Base-by-base conservation (phyloP, 1,284 basidiomycete genomes). In the Salmacisia buchloeana region DNA sequence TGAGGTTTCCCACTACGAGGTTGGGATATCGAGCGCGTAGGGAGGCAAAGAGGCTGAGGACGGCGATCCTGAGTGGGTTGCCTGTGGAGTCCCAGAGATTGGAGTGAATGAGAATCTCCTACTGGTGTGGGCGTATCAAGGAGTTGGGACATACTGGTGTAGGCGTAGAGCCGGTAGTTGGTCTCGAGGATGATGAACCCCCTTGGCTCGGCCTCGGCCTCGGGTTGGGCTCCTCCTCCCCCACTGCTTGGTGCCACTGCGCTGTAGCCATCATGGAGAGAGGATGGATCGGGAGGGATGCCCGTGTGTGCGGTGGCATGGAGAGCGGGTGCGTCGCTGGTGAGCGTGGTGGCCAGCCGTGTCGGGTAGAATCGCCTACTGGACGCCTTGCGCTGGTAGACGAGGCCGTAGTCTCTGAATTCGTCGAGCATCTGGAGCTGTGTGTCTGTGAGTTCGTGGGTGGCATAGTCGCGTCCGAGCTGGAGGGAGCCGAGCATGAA, bases 131-230 rank as follows among this genome's bases (percentile, higher is more conserved):
- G 64, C 23, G n/a, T n/a, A n/a, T n/a, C n/a, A n/a, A n/a, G n/a
- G n/a, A n/a, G n/a, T n/a, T n/a, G n/a, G n/a, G 35, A 74, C 82
- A 69, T 81, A 92, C 91, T 89, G 39, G 96, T 99, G 81, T 99
- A 98, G 0, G 96, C 96, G 81, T 98, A 99, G 63, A 98, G 83
- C 68, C 94, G 89, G 82, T 97, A 98, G 82, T 98, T 98, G 25
- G 96, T 98, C 83, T 99, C 96, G 38, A 99, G 85, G 72, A 98
- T 89, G 71, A 98, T 89, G 82, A 97, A 98, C 84, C 83, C 61
- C 83, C 86, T 57, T 84, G 84, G 66, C 84, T 84, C 65, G 82
- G 82, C 62, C 49, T 73, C 70, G 38, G 70, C 63, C 7, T 49
- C 45, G 9, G 18, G 41, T 21, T 43, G 61, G 35, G 13, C 56